These are phyloP conservation scores for Pachysolen tannophilus DNA, from an alignment of 805 yeast genomes.

Conservation along the genomic window DNA sequence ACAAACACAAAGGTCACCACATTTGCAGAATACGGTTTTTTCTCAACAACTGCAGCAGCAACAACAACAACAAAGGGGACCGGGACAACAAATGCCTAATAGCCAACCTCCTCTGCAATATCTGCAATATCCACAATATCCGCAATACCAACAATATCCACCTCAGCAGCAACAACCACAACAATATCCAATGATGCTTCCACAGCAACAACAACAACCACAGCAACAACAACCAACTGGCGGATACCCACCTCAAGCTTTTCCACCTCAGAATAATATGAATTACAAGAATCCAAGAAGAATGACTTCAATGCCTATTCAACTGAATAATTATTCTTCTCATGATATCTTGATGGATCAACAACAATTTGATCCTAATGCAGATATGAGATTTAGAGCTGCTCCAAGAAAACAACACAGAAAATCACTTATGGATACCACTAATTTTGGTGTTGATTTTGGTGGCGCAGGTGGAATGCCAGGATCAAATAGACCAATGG, in stretches of 20 bases:
- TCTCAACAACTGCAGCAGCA: slow-evolving; percentile 4
- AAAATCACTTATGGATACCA: slow-evolving; percentile 22
- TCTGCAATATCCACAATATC: slow-evolving; percentile 7
- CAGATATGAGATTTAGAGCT: slow-evolving; percentile 24
- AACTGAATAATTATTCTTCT: slow-evolving; percentile 16
- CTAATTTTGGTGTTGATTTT: slow-evolving; percentile 10
- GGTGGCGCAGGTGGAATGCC: slow-evolving; percentile 22
- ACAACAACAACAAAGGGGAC: slow-evolving; percentile 1
- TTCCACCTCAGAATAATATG: slow-evolving; percentile 17
- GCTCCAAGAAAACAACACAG: slow-evolving; percentile 36
- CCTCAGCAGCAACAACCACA: slow-evolving; percentile 1
- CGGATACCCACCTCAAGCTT: slow-evolving; percentile 21
- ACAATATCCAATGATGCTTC: neutral
- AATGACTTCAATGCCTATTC: slow-evolving; percentile 19
- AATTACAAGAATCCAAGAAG: slow-evolving; percentile 15
- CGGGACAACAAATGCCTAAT: slow-evolving; percentile 4
- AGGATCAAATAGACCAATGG: slow-evolving; percentile 11
- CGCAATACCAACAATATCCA: slow-evolving; percentile 3
- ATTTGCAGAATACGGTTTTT: too few species aligned
- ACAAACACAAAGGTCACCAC: too few species aligned
- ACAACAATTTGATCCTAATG: slow-evolving; percentile 11
- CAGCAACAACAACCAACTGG: slow-evolving; percentile 1
- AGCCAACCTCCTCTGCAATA: too few species aligned
- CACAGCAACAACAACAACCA: neutral
- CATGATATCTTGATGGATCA: slow-evolving; percentile 14